phyloP scores from a whole-genome alignment of 129 eudicot species.

The Chrysanthemum lavandulifolium region DNA sequence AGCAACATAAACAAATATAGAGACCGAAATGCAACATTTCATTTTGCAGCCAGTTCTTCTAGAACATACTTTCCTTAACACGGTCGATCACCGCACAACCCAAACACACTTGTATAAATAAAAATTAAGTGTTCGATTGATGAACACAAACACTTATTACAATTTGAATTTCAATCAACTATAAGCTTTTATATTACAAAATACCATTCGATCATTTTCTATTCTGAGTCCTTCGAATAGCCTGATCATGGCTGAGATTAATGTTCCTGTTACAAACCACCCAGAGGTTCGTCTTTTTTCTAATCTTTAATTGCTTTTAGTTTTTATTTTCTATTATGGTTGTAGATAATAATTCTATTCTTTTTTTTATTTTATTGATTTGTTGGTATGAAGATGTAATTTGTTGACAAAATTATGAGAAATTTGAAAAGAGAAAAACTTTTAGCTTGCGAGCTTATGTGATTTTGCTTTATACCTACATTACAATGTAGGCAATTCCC shows the following conservation, averaged over 20 bases:
- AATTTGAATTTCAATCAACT: background rate
- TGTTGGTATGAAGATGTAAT: no score
- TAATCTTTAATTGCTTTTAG: constrained; percentile 9
- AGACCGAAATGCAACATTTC: background rate
- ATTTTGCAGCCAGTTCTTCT: constrained; percentile 10
- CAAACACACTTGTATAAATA: constrained; percentile 9
- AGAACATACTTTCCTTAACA: constrained; percentile 3
- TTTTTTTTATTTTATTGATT: background rate
- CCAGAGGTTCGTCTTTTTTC: constrained; percentile 25
- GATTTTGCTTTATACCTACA: no score
- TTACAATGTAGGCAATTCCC: no score
- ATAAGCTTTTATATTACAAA: background rate
- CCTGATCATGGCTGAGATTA: constrained; percentile 29
- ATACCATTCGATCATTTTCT: background rate
- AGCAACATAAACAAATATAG: background rate
- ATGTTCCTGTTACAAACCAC: constrained; percentile 21
- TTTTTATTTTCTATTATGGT: background rate
- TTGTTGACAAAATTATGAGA: no score
- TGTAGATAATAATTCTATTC: background rate
- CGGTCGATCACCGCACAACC: constrained; percentile 1
- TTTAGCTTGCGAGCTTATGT: no score
- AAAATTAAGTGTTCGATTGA: background rate
- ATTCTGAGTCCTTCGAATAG: background rate
- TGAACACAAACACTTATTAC: background rate
- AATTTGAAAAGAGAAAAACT: no score